Evolutionary conservation across 257 asterid species (phyloP).

Genomic region (Nicotiana noctiflora): DNA sequence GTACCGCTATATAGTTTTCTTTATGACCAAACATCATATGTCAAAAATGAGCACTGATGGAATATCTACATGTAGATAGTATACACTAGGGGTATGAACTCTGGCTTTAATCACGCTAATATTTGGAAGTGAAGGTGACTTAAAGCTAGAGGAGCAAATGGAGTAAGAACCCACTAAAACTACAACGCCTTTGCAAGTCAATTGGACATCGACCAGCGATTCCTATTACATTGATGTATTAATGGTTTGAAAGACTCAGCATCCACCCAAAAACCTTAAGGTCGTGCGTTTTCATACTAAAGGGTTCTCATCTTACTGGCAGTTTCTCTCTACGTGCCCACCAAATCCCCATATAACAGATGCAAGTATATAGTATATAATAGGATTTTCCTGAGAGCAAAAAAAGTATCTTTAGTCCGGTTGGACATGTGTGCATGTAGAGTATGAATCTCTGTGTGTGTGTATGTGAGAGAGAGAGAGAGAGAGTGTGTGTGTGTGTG

Average conservation of each 20-base stretch:
- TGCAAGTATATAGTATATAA: background rate
- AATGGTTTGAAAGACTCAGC: background rate
- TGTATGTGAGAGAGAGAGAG: background rate
- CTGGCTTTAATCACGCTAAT: background rate
- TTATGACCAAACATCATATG: background rate
- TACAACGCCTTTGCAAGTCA: background rate
- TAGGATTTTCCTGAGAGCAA: background rate
- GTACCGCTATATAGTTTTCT: background rate
- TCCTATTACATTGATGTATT: background rate
- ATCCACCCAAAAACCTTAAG: background rate
- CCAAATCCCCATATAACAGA: background rate
- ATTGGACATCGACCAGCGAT: background rate
- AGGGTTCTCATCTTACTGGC: background rate
- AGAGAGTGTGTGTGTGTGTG: background rate
- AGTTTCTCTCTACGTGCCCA: background rate
- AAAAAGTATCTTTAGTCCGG: background rate
- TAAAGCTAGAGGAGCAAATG: background rate
- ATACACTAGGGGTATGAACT: background rate
- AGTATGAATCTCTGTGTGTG: background rate
- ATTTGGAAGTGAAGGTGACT: background rate
- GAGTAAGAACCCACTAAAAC: background rate
- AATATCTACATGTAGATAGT: background rate
- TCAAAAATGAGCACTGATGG: background rate
- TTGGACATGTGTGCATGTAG: background rate
- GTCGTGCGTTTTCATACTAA: background rate